A percentile compares a stretch with the other conserved stretches of the same genome.
phyloP scores from a whole-genome alignment of 2,329 filamentous ascomycete genomes.

The Saccharata proteae region DNA sequence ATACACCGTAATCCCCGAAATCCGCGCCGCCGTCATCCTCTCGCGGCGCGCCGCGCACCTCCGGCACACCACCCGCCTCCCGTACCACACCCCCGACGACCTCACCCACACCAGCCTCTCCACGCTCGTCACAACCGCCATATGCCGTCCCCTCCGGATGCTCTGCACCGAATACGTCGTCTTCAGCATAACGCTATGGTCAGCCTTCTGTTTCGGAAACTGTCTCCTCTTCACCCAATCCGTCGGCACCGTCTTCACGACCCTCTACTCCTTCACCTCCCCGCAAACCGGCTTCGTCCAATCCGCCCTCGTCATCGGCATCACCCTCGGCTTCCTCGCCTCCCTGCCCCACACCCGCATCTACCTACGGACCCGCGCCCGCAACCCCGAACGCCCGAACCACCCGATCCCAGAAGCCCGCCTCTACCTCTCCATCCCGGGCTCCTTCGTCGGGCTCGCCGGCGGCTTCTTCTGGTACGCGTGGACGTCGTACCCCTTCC shows the following conservation, averaged over 20 bases:
- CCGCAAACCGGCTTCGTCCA: constrained; percentile 35
- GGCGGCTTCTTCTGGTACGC: constrained; percentile 41
- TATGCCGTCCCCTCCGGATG: constrained; percentile 23
- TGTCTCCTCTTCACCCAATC: constrained; percentile 40
- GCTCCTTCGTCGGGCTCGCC: constrained; percentile 33
- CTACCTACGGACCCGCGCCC: constrained; percentile 29
- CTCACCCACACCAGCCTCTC: constrained; percentile 18
- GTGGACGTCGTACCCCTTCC: constrained; percentile 32
- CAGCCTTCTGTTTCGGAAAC: constrained; percentile 33
- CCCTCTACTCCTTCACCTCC: constrained; percentile 28
- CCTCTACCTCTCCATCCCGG: constrained; percentile 31
- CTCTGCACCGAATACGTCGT: constrained; percentile 39
- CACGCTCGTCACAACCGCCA: constrained; percentile 20
- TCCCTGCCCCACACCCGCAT: constrained; percentile 25
- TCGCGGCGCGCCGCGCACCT: constrained; percentile 22
- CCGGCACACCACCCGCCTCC: constrained; percentile 15
- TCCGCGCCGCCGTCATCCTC: constrained; percentile 36
- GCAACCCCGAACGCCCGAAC: constrained; percentile 4
- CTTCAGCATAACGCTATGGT: constrained; percentile 37
- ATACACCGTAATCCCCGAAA: constrained; percentile 32
- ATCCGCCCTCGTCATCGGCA: constrained; percentile 33
- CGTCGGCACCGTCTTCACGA: constrained; percentile 30
- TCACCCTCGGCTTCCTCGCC: constrained; percentile 28
- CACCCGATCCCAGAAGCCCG: constrained; percentile 28
- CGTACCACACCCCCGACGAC: constrained; percentile 24